Base-by-base conservation (phyloP, 208 protist species). In the Trypanosomatidae sp. region DNA sequence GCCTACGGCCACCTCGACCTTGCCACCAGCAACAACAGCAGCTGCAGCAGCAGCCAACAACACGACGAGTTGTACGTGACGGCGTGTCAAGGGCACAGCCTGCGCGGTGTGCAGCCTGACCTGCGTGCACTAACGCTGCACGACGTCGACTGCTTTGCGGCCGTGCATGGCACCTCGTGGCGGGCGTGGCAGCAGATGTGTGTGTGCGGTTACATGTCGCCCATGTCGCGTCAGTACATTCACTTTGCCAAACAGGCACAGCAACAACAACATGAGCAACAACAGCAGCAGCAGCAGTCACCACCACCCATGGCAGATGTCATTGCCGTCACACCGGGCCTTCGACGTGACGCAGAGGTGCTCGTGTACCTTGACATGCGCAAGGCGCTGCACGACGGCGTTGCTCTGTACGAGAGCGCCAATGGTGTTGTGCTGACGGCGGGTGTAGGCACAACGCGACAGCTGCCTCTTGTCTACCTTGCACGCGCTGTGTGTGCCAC, bases 391-490 rank as follows among this genome's bases (percentile, higher is more conserved):
- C 26, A 24, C 1, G 82, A 93, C 38, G 73, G 73, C 6, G 56
- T 96, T 22, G 27, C 54, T 13, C 53, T 96, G 2, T 79, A 62
- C 38, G 58, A 82, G 48, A 89, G 72, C 48, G 18, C 44, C n/a
- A 96, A 96, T 53, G 75, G 73, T 8, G 90, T 96, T 6, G 44
- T 96, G 4, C 55, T 96, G 0, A 84, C 84, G 0, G 51, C 81
- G n/a, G 90, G 90, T 5, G 48, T 87, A 4, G 68, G 64, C 7
- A 21, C 50, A 18, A 82, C 75, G 0, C 41, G 55, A 4, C 59
- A 65, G 48, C 59, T 92, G 26, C 79, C 84, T 1, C 55, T 92
- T 2, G 35, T 21, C 27, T 92, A 92, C 51, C 69, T 92, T 38
- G n/a, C 38, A 7, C 73, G 68, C 42, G 79, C 61, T 18, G 58